phyloP scores from a whole-genome alignment of 2,329 filamentous ascomycete genomes.

The Alternaria gansuensis region DNA sequence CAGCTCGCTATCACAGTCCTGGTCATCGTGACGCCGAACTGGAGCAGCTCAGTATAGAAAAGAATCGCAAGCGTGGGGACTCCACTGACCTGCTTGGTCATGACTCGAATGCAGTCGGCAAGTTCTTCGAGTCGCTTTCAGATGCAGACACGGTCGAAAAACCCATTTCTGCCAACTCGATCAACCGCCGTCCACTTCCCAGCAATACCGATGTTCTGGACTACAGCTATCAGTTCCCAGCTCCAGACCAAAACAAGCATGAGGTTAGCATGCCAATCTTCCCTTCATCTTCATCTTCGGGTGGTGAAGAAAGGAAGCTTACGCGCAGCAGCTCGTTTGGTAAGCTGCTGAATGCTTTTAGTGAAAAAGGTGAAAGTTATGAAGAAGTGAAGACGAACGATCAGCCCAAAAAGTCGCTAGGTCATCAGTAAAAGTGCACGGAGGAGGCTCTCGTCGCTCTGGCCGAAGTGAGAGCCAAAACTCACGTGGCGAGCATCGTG shows the following conservation, averaged over 20 bases:
- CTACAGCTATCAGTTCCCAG: background rate
- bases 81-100: background rate
- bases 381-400: background rate
- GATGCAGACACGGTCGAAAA: background rate
- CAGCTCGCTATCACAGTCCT: fast-evolving
- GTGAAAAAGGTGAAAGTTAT: background rate
- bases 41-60: background rate
- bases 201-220: background rate
- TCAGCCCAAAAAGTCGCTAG: background rate
- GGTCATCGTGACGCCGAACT: background rate
- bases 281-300: background rate
- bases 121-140: background rate
- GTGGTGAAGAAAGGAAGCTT: fast-evolving
- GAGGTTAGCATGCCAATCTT: background rate
- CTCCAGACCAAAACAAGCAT: background rate
- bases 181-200: background rate
- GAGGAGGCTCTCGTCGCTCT: background rate
- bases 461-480: background rate
- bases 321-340: background rate
- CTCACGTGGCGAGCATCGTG: fast-evolving
- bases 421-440: background rate
- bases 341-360: background rate
- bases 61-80: background rate
- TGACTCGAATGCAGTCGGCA: background rate
- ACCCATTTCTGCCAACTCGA: background rate